Conservation (phyloP, 2,329 filamentous ascomycete species). For the Fusarium concolor region DNA sequence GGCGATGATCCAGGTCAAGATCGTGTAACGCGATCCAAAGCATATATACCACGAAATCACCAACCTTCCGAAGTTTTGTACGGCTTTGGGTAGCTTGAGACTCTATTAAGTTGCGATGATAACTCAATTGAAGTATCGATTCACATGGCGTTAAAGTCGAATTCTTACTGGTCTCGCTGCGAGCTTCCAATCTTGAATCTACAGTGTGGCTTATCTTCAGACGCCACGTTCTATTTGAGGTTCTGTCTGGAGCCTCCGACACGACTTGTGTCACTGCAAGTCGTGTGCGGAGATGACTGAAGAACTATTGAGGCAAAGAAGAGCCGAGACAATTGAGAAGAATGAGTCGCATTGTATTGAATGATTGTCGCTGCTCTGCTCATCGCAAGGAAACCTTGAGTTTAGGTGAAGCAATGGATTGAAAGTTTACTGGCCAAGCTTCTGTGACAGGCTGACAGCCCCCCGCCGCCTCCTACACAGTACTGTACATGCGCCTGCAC, state of each 20-base stretch:
- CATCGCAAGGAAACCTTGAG: neutral
- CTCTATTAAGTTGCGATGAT: neutral
- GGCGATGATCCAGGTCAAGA: neutral
- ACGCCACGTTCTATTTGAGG: constrained; percentile 19
- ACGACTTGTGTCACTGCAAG: constrained; percentile 8
- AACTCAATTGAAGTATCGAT: neutral
- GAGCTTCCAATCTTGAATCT: constrained; percentile 1
- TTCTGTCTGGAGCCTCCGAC: constrained; percentile 23
- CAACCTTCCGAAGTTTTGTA: neutral
- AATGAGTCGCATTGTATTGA: neutral
- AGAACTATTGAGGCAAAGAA: neutral
- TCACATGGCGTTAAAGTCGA: neutral
- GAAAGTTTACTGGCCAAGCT: neutral
- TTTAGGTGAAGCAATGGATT: neutral
- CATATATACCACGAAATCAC: neutral
- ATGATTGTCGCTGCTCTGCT: neutral
- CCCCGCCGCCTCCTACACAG: neutral
- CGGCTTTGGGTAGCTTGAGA: neutral
- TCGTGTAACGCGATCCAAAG: neutral
- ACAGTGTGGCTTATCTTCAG: constrained; percentile 19
- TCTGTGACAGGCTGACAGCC: neutral
- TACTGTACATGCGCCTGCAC: no score
- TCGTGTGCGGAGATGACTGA: neutral
- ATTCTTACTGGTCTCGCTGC: constrained; percentile 4
- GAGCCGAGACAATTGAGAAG: neutral